Evolutionary conservation across 78 protist genomes (phyloP).

Genomic region (Dictyostelium intermedium): DNA sequence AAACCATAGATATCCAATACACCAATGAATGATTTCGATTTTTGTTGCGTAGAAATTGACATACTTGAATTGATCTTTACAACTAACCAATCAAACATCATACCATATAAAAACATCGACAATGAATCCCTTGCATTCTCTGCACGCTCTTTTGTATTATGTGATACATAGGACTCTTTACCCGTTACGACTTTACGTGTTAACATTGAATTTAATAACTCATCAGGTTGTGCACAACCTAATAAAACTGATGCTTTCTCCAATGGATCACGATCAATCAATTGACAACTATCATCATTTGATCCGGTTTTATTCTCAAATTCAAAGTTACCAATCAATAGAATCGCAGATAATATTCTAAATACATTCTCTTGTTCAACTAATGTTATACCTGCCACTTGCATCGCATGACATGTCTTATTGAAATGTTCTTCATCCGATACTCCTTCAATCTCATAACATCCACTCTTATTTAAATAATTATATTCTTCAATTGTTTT

Average conservation of each 20-base stretch:
- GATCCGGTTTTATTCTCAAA: conserved; percentile 36
- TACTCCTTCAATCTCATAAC: conserved; percentile 75
- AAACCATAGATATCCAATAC: conserved; percentile 98
- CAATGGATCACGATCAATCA: conserved; percentile 25
- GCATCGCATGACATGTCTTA: conserved; percentile 75
- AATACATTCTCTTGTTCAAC: conserved; percentile 70
- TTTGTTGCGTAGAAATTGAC: conserved; percentile 2
- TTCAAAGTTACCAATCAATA: conserved; percentile 85
- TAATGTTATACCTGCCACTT: conserved; percentile 62
- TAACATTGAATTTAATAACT: conserved; percentile 26
- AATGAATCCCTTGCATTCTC: conserved; percentile 75
- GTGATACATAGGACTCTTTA: conserved; percentile 10
- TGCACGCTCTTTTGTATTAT: conserved; percentile 75
- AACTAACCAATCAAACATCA: conserved; percentile 86
- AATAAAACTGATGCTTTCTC: conserved; percentile 16
- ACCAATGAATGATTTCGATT: conserved; percentile 83
- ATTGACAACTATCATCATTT: conserved; percentile 20
- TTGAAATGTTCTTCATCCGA: conserved; percentile 59
- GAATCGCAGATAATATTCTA: conserved; percentile 63
- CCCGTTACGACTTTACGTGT: conserved; percentile 68
- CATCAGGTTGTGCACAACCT: conserved; percentile 45
- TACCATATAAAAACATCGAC: conserved; percentile 48
- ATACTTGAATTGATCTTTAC: conserved; percentile 52
- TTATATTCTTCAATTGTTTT: conserved; percentile 36
- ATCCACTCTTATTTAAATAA: conserved; percentile 67